These are phyloP conservation scores for Xerocomellus amylosporus DNA, from an alignment of 768 basidiomycete genomes.

Conservation along the genomic window DNA sequence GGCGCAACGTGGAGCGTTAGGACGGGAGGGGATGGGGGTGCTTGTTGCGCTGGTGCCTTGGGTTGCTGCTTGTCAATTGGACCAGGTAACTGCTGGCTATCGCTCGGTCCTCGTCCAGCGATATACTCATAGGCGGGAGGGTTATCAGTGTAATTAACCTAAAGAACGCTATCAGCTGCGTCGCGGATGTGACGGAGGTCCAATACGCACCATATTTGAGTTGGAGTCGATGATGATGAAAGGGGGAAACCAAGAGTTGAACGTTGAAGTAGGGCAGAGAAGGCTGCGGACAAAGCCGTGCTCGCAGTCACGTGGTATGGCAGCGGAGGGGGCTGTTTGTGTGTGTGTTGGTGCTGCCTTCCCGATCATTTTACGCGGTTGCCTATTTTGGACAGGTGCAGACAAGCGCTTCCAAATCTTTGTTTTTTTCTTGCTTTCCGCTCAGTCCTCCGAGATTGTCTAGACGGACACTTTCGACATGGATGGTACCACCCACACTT, in stretches of 20 bases:
- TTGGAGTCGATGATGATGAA: constrained; percentile 27
- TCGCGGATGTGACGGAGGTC: neutral
- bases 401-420: neutral
- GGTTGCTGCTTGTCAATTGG: constrained; percentile 12
- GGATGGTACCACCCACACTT: constrained; percentile 32
- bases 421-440: neutral
- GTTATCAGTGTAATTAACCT: constrained; percentile 31
- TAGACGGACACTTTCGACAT: constrained; percentile 17
- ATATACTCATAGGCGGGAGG: constrained; percentile 52
- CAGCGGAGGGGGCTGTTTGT: constrained; percentile 6
- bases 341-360: constrained; percentile 6
- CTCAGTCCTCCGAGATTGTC: neutral
- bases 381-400: constrained; percentile 6
- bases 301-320: constrained; percentile 20
- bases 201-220: constrained; percentile 25
- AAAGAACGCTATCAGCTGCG: neutral
- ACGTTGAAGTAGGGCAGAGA: neutral
- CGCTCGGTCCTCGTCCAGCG: constrained; percentile 24
- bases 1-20: constrained; percentile 27
- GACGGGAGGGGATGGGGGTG: constrained; percentile 12
- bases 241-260: neutral
- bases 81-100: constrained; percentile 22
- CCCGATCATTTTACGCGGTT: constrained; percentile 9
- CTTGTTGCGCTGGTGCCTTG: constrained; percentile 7
- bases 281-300: constrained; percentile 10